Base-by-base conservation (phyloP, 768 basidiomycete species). In the Dentipellis sp. region DNA sequence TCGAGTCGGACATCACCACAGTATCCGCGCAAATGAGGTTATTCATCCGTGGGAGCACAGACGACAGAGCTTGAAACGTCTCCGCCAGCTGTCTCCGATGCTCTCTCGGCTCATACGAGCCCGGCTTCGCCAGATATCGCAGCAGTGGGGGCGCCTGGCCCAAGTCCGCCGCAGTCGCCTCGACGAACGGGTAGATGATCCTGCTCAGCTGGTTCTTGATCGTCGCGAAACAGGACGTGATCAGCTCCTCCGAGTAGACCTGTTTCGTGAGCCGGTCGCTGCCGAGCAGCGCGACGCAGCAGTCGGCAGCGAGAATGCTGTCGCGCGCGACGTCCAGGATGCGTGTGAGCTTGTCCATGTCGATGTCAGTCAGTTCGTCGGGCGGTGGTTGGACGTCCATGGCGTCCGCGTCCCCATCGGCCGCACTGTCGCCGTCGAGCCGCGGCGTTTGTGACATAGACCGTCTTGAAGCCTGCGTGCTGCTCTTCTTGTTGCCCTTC, bases 181-280 rank as follows among this genome's bases (percentile, higher is more conserved):
- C 92, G 4, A 94, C 81, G 60, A 94, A 90, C 0, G 91, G 93
- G 65, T 91, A 94, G 11, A 97, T 75, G 48, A 91, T 76, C 64
- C 82, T 81, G 1, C 81, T 81, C 34, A 97, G 79, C 56, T 86
- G 85, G 59, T 86, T 88, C 67, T 94, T 94, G 59, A 93, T 77
- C 0, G 85, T 75, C 45, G 71, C 74, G 16, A 97, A 74, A 70
- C 93, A 91, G 0, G 79, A 74, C 0, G 84, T 84, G 59, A 99
- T 91, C 10, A 94, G 76, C 66, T 99, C 97, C 67, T 97, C 93
- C 0, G 95, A 97, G 68, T 95, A 95, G 9, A 92, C 94, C 79
- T 94, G 90, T 68, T 95, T 95, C 2, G 90, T 80, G 55, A 95
- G 72, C 21, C 87, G 77, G 59, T 91, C 90, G 35, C 85, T 84